Evolutionary conservation across 257 asterid genomes (phyloP).

Genomic region (Nicotiana knightiana): DNA sequence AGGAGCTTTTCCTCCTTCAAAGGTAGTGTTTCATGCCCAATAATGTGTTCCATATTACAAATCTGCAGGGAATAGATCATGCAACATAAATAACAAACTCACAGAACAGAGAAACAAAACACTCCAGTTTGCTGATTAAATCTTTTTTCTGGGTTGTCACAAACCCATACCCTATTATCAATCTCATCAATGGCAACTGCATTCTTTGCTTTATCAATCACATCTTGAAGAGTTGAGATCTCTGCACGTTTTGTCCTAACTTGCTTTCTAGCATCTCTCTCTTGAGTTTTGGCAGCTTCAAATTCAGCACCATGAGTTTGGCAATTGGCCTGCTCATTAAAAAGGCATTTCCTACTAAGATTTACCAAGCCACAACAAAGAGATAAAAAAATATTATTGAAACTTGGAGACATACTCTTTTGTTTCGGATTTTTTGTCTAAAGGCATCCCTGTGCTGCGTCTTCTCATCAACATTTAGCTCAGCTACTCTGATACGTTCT

Average conservation of each 20-base stretch:
- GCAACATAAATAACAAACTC: not conserved
- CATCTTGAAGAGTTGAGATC: constrained; percentile 66
- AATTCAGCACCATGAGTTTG: constrained; percentile 56
- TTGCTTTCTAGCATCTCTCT: constrained; percentile 53
- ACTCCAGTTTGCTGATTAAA: not conserved
- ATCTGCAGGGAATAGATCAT: constrained; percentile 44
- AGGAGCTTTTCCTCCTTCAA: constrained; percentile 77
- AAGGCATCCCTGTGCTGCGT: constrained; percentile 64
- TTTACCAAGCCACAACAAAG: not conserved
- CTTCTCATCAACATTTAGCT: constrained; percentile 68
- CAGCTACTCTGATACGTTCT: constrained; percentile 60
- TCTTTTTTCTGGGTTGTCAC: not conserved
- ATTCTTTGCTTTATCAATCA: constrained; percentile 84
- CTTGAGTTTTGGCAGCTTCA: constrained; percentile 59
- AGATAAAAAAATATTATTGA: not conserved
- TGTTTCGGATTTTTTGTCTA: constrained; percentile 61
- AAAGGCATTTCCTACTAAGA: constrained; percentile 7
- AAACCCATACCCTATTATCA: constrained; percentile 56
- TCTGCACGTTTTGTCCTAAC: constrained; percentile 75
- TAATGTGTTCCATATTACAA: constrained; percentile 55
- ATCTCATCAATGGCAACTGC: constrained; percentile 79
- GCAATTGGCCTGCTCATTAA: constrained; percentile 51
- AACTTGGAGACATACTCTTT: constrained; percentile 38
- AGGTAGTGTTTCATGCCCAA: constrained; percentile 82
- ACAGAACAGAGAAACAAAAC: not conserved